Evolutionary conservation across 306 rosid species (phyloP).

Genomic region (Purshia tridentata): DNA sequence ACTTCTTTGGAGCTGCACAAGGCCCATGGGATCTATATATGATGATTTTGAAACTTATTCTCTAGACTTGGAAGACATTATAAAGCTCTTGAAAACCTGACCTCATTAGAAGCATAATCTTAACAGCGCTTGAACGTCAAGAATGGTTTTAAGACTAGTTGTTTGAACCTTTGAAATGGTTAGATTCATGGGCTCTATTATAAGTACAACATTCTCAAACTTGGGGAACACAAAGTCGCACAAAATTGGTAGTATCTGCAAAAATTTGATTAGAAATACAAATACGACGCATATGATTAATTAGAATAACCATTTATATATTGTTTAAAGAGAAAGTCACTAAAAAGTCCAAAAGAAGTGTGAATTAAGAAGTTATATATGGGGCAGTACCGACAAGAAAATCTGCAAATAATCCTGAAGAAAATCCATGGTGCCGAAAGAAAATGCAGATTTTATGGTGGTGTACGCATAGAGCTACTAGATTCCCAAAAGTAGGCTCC

Average conservation of each 20-base stretch:
- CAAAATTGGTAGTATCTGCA: background rate
- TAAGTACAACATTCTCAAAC: background rate
- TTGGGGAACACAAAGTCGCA: background rate
- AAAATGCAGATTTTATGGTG: constrained; percentile 1
- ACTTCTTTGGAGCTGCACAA: background rate
- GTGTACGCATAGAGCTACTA: background rate
- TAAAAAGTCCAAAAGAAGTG: background rate
- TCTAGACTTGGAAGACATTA: background rate
- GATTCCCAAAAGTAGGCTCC: constrained; percentile 4
- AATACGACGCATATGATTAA: background rate
- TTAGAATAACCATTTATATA: background rate
- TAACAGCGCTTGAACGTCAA: background rate
- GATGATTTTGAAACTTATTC: background rate
- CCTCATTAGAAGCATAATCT: no score
- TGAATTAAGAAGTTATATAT: background rate
- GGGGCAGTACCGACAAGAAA: constrained; percentile 18
- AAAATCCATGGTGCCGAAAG: background rate
- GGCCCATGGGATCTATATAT: background rate
- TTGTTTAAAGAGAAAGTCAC: background rate
- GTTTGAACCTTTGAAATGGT: background rate
- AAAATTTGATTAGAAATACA: background rate
- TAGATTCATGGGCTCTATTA: no score
- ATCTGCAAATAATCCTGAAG: constrained; percentile 16
- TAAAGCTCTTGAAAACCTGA: background rate
- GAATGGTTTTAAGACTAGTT: background rate